Base-by-base conservation (phyloP, 495 filamentous ascomycete genomes). In the Podospora appendiculata region DNA sequence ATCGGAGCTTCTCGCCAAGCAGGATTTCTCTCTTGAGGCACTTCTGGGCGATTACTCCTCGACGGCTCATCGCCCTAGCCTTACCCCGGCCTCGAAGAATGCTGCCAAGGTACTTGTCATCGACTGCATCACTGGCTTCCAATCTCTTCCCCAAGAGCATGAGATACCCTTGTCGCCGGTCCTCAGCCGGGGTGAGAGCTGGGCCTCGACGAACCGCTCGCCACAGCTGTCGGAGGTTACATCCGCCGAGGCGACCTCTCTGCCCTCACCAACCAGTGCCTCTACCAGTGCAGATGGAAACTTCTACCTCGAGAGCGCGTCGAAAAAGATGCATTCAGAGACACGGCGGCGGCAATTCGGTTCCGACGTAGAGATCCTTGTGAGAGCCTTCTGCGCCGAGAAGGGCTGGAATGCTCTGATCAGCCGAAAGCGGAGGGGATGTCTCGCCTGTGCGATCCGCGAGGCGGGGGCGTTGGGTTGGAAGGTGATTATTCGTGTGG, bases 371-470 rank as follows among this genome's bases (percentile, higher is more conserved):
- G 84, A 87, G 67, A 78, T 86, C 2, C 74, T 88, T 39, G 83
- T 75, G 8, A 73, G 85, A 32, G 84, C 85, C 2, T 77, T 86
- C 64, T 90, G 86, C 58, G 80, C 85, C 3, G 78, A 85, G 52
- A 79, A 74, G 54, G 86, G 85, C 3, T 78, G 77, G 66, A 80
- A 87, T 62, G 85, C 84, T 13, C 56, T 90, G 45, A 79, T 90
- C 53, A 83, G 83, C 46, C 69, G 85, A 32, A 74, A 74, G 42
- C 77, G 81, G 45, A 72, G 81, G 56, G 81, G 78, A 0, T 89
- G 86, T 60, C 55, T 88, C 36, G 73, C 76, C 8, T 88, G 86
- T 59, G 83, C 83, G 56, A 77, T 90, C 32, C 72, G 86, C 19
- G 85, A 90, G 67, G 85, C 84, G 0, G 78, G 77, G 10, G 86